Conservation (phyloP, 305 asterid genomes). For the Andrographis paniculata region DNA sequence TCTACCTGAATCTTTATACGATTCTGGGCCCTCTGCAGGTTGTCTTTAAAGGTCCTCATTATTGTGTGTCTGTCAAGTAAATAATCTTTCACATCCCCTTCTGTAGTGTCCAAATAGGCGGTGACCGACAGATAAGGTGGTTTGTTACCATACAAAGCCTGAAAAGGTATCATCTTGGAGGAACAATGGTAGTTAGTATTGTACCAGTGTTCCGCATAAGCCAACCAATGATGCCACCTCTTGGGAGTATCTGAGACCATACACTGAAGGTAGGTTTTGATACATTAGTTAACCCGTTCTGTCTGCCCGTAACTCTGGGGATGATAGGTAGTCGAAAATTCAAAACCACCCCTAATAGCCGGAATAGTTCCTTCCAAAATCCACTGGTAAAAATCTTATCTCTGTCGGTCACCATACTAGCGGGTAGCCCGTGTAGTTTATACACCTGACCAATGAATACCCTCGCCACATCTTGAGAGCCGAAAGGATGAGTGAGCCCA, state of each 20-base stretch:
- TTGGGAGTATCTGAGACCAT: background rate
- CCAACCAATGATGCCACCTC: background rate
- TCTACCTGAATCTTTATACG: background rate
- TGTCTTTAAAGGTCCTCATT: background rate
- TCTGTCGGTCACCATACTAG: background rate
- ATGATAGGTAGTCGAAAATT: background rate
- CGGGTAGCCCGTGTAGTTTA: background rate
- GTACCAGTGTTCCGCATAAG: constrained; percentile 9
- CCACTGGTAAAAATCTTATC: background rate
- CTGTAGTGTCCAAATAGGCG: too few relatives aligned
- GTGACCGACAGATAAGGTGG: background rate
- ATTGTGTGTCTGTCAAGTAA: background rate
- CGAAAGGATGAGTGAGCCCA: background rate
- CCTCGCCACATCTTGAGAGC: too few relatives aligned
- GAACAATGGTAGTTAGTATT: constrained; percentile 8
- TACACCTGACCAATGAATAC: too few relatives aligned
- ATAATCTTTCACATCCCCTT: background rate
- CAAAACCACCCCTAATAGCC: background rate
- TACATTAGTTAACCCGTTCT: background rate
- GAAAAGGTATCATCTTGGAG: background rate
- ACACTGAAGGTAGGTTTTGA: background rate
- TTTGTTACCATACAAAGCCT: constrained; percentile 6
- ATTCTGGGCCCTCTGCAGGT: background rate
- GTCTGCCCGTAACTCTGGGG: constrained; percentile 10
- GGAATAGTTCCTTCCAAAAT: background rate